Percentiles rank a stretch among this genome's conserved stretches.
Evolutionary conservation across 768 basidiomycete species (phyloP).

Genomic region (Podaxis pistillaris): DNA sequence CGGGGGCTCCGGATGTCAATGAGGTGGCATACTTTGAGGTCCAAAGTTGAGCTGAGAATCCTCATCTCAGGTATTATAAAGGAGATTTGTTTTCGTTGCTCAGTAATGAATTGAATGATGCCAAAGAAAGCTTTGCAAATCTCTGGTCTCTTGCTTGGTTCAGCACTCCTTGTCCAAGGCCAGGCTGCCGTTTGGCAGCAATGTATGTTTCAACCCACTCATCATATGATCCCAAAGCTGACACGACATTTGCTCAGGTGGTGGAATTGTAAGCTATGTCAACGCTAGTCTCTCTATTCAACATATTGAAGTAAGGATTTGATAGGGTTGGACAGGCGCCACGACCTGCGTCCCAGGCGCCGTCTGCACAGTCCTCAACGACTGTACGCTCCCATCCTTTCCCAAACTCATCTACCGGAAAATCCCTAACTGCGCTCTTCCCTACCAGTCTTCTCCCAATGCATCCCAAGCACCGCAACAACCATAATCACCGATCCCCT

Average conservation of each 20-base stretch:
- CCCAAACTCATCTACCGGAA: not conserved
- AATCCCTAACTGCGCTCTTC: not conserved
- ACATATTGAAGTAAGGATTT: not conserved
- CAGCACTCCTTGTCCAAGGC: not conserved
- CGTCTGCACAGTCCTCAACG: constrained; percentile 28
- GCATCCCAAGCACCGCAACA: constrained; percentile 26
- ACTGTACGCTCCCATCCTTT: constrained; percentile 23
- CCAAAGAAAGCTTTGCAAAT: not conserved
- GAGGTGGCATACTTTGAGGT: not conserved
- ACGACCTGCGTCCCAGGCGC: constrained; percentile 33
- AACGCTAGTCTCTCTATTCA: not conserved
- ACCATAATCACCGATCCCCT: constrained; percentile 14
- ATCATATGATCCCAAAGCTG: not conserved
- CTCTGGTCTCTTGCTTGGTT: not conserved
- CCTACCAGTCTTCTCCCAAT: constrained; percentile 32
- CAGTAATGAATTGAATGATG: not conserved
- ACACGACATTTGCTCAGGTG: not conserved
- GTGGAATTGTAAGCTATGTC: not conserved
- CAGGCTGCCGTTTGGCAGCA: not conserved
- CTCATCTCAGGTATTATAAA: not conserved
- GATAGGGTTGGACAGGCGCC: constrained; percentile 31
- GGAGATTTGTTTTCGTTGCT: not conserved
- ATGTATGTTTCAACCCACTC: not conserved
- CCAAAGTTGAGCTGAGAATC: not conserved
- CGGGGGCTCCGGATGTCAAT: not conserved